Evolutionary conservation across 495 filamentous ascomycete genomes (phyloP), one percentile per base, ranked within the genome.

Genomic region (Tuber brumale): DNA sequence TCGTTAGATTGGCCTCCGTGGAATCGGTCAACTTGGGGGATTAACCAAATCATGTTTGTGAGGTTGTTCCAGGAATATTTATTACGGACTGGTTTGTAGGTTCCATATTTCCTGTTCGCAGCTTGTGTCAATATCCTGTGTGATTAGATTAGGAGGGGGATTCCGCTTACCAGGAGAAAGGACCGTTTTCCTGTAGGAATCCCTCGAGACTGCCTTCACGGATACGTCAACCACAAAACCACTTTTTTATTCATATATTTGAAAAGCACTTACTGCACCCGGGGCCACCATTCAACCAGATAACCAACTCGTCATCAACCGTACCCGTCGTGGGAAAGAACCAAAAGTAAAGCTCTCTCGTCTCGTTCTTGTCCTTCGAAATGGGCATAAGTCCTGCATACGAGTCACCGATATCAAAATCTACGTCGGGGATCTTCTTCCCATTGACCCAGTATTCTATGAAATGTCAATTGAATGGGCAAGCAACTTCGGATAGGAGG

Each of bases 331-430:
- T 83, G 0, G 90, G 91, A 77, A 92, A 93, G 84, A 91, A 93
- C 92, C 92, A 94, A 81, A 92, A 94, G 79, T 88, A 93, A n/a
- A 94, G 83, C 73, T 88, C 82, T 70, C 87, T 86, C 1, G 85
- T 85, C 78, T 89, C 87, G 41, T 88, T 85, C 2, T 85, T 81
- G 48, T 86, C 79, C 6, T 84, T 84, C 4, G 87, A 88, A 75
- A 93, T 93, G n/a, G 92, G 88, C 10, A 95, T 82, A n/a, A 90
- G 86, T 27, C 92, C 92, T 41, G 92, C 89, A 78, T 94, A 94
- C 0, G 88, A 90, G 81, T 94, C 92, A 57, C 92, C 92, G 80
- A 92, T 88, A 76, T 94, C 89, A 75, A 93, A 94, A 75, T 89
- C 84, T 3, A 94, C 91, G 35, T 93, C 90, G 0, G 92, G 92